Conservation (phyloP, 306 rosid genomes). For the Cucumis hystrix region DNA sequence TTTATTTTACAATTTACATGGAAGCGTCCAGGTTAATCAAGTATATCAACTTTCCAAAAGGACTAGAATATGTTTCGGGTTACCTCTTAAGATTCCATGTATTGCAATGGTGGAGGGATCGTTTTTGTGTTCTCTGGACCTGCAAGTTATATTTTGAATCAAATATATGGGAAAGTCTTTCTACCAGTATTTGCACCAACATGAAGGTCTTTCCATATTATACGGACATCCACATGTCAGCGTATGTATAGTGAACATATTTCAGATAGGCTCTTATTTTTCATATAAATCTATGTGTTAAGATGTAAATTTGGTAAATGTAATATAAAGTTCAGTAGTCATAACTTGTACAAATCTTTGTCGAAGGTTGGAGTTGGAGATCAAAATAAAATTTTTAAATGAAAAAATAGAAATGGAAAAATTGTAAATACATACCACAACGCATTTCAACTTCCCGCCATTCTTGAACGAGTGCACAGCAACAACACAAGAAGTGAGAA, state of each 20-base stretch:
- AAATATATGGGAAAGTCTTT: neutral
- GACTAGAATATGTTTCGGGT: conserved; percentile 7
- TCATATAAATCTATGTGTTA: neutral
- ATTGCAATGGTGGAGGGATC: conserved; percentile 56
- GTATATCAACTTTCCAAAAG: neutral
- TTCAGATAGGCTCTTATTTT: neutral
- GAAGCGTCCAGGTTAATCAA: neutral
- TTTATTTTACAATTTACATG: neutral
- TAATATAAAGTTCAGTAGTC: neutral
- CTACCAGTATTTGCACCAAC: neutral
- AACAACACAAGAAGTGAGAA: conserved; percentile 94
- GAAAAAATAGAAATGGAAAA: neutral
- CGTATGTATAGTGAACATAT: neutral
- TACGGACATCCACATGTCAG: neutral
- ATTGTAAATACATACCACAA: conserved; percentile 31
- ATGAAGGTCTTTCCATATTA: neutral
- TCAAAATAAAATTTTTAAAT: neutral
- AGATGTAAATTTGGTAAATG: neutral
- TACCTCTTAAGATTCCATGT: conserved; percentile 43
- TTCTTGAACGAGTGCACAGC: conserved; percentile 99
- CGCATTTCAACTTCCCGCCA: conserved; percentile 99
- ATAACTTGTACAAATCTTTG: neutral
- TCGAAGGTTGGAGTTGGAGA: neutral
- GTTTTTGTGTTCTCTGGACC: conserved; percentile 40
- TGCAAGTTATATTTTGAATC: conserved; percentile 25